A percentile compares a stretch with the other conserved stretches of the same genome.
phyloP scores from a whole-genome alignment of 352 stramenopile genomes.

The Blastocystis sp. region DNA sequence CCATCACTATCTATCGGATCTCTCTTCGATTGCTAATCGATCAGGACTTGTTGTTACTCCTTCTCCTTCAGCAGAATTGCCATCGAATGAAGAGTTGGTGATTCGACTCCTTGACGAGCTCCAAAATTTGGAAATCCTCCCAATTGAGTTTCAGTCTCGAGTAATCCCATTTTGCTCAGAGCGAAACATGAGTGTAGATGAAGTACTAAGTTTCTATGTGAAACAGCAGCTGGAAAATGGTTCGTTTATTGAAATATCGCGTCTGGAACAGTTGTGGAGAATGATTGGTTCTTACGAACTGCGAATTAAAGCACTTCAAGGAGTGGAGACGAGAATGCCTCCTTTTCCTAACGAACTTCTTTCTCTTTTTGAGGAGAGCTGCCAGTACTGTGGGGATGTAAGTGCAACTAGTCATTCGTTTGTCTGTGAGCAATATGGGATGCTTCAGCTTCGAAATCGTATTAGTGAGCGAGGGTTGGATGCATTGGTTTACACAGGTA shows the following conservation, averaged over 20 bases:
- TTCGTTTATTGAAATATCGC: not conserved
- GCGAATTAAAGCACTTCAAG: not conserved
- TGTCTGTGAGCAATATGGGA: not conserved
- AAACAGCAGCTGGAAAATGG: not conserved
- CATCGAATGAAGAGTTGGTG: slow-evolving; percentile 19
- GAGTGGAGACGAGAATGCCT: not conserved
- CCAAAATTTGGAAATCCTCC: not conserved
- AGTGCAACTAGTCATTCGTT: not conserved
- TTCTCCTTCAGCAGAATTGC: not conserved
- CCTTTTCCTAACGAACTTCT: not conserved
- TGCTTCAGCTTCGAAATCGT: not conserved
- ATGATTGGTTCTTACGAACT: not conserved
- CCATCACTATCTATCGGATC: not conserved
- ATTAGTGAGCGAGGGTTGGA: not conserved
- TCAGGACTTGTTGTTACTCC: not conserved
- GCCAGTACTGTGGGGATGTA: not conserved
- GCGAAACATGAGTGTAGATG: slow-evolving; percentile 13
- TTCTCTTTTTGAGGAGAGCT: not conserved
- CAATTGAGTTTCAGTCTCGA: not conserved
- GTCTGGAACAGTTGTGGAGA: not conserved
- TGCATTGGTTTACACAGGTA: not conserved
- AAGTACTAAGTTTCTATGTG: slow-evolving; percentile 15
- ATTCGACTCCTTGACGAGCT: not conserved
- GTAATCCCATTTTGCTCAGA: not conserved
- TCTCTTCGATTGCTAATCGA: not conserved